Base-by-base conservation (phyloP, 1,139 yeast genomes). In the Yamadazyma friedrichii region DNA sequence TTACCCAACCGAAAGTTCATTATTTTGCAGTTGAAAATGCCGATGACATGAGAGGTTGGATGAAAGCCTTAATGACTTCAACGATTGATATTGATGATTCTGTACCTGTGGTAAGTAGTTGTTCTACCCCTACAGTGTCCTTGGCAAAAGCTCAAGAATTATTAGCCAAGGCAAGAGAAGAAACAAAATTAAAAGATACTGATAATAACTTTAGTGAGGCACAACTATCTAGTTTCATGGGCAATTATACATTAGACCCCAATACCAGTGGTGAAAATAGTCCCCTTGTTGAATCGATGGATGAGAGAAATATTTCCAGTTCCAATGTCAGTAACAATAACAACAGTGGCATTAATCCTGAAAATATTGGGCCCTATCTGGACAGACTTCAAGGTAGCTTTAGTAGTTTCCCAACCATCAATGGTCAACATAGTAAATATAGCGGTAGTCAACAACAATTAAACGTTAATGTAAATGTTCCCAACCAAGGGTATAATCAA, bases 21-120 rank as follows among this genome's bases (percentile, higher is more conserved):
- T 93, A 84, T 61, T 94, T 93, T 73, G 97, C 98, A 0, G 97
- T 91, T 29, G 98, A 93, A 43, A 76, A 88, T 1, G 80, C 76
- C 44, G 96, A 88, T 39, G 98, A 91, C 48, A 86, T 93, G 96
- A 76, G 96, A 56, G 80, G 78, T 1, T 93, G 99, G 99, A 82
- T 91, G 79, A 87, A 91, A 43, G 96, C 97, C 0, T 69, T 93
- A 47, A 88, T 91, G 81, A 88, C 93, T 46, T 95, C 98, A 0
- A 93, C 98, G 0, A 94, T 93, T 53, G 99, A 93, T 59, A 76
- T 95, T 40, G 98, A 94, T 63, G 97, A 93, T 46, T 66, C 88
- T 2, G 88, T 87, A 11, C 98, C 98, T 0, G 94, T 88, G 3
- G 85, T 91, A n/a, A 86, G 96, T 47, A 86, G 97, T 25, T 93